Conservation (phyloP, 441 rosid genomes). For the Jatropha multifida region DNA sequence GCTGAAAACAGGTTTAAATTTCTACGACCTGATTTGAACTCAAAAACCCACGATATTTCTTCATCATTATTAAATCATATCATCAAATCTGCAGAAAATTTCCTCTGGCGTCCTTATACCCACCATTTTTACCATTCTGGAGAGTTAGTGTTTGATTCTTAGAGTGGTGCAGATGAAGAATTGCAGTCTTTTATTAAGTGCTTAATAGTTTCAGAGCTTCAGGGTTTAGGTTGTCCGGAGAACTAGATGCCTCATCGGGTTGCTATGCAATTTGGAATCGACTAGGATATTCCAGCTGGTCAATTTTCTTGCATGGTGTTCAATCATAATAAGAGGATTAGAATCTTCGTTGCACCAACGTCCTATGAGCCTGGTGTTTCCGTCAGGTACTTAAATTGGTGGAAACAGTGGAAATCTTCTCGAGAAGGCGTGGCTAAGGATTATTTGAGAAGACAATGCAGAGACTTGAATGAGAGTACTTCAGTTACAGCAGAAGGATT, state of each 20-base stretch:
- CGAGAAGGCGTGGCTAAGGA: not conserved
- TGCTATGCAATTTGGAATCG: slow-evolving; percentile 28
- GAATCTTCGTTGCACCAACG: not conserved
- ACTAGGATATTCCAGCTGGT: slow-evolving; percentile 25
- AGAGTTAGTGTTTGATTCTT: not conserved
- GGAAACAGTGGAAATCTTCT: not conserved
- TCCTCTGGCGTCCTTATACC: not conserved
- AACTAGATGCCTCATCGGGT: slow-evolving; percentile 24
- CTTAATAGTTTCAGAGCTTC: not conserved
- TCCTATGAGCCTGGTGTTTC: not conserved
- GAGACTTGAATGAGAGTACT: no score
- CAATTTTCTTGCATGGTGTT: not conserved
- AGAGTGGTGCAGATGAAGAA: not conserved
- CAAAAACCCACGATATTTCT: not conserved
- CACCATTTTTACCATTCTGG: not conserved
- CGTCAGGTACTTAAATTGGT: not conserved
- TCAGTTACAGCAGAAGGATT: no score
- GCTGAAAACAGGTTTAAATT: slow-evolving; percentile 31
- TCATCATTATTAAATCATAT: not conserved
- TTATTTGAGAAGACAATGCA: not conserved
- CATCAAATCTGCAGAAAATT: not conserved
- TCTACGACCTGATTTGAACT: slow-evolving; percentile 11
- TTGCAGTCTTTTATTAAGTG: not conserved
- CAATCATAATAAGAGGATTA: not conserved
- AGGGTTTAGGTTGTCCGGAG: slow-evolving; percentile 13